Evolutionary conservation across 2,329 filamentous ascomycete species (phyloP), one percentile per base, ranked within the genome.

Genomic region (Nigrospora sphaerica): DNA sequence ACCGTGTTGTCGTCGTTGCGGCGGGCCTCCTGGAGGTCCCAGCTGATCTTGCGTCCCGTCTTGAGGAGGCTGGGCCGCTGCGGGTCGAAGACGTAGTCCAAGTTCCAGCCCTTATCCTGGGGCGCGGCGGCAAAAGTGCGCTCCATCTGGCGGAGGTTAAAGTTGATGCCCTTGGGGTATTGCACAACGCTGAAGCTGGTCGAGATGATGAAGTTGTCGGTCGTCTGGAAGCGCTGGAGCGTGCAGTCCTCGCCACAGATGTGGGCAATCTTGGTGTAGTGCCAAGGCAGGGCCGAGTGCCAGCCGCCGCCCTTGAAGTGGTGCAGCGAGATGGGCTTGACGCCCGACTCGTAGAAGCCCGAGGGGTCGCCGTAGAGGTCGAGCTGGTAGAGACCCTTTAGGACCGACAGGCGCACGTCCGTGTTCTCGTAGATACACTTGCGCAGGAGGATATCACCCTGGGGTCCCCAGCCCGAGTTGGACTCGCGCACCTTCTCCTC

Each of bases 381-480:
- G 19, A 83, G 68, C 59, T 83, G 80, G 65, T 75, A 81, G 12
- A 84, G 68, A 33, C 78, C 75, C 55, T 73, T 71, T 46, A 83
- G 62, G 13, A 74, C 69, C 2, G 76, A 79, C 44, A 84, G 61
- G n/a, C 74, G 73, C 11, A 77, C 75, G 32, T 75, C 70, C 3
- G 79, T 80, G 59, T 83, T 74, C 53, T 80, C 74, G 62, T 83
- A 83, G 55, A 84, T 77, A 62, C 80, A 84, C 56, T 81, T 77
- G 46, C 78, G 75, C 19, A 83, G 71, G 32, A 81, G 67, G 47
- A 80, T 80, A 54, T 84, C 80, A 39, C 80, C 80, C 57, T 77
- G 74, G 10, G 77, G 72, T 3, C 77, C 77, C 75, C 77, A 80
- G 44, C 77, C 77, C 0, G 74, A 74, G 60, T 80, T 72, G 16